These are phyloP conservation scores for Claviceps fusiformis DNA, from an alignment of 2,329 filamentous ascomycete species.

Conservation along the genomic window DNA sequence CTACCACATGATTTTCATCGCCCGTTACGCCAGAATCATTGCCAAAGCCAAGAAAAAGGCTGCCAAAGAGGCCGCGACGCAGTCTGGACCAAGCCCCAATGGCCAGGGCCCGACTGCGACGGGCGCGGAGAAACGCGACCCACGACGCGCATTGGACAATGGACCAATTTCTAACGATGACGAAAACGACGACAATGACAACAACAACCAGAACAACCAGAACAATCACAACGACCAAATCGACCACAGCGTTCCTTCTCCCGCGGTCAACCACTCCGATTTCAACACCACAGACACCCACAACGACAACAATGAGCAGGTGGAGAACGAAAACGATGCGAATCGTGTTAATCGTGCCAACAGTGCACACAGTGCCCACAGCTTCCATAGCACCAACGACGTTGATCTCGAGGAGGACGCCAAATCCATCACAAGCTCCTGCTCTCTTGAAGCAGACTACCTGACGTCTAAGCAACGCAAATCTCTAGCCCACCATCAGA, in stretches of 20 bases:
- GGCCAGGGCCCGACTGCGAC: not conserved
- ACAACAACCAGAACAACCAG: not conserved
- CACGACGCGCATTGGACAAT: not conserved
- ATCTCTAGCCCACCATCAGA: conserved; percentile 61
- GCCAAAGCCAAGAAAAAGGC: conserved; percentile 28
- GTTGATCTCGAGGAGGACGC: conserved; percentile 22
- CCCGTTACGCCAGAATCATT: conserved; percentile 41
- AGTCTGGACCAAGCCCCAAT: not conserved
- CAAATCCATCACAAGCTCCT: conserved; percentile 18
- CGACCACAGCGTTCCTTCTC: not conserved
- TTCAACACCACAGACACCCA: not conserved
- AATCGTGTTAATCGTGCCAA: not conserved
- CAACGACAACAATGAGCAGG: not conserved
- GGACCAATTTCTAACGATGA: conserved; percentile 5
- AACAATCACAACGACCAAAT: not conserved
- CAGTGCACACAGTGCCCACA: no score
- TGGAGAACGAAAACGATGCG: no score
- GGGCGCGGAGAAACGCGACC: not conserved
- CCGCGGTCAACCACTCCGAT: not conserved
- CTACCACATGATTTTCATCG: conserved; percentile 77
- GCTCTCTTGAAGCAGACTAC: conserved; percentile 42
- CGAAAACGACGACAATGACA: conserved; percentile 3
- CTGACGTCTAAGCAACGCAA: conserved; percentile 53
- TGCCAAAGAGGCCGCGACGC: not conserved
- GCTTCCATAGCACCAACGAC: not conserved